Conservation (phyloP, 192 early-diverging fungal species). For the Coemansia aciculifera region DNA sequence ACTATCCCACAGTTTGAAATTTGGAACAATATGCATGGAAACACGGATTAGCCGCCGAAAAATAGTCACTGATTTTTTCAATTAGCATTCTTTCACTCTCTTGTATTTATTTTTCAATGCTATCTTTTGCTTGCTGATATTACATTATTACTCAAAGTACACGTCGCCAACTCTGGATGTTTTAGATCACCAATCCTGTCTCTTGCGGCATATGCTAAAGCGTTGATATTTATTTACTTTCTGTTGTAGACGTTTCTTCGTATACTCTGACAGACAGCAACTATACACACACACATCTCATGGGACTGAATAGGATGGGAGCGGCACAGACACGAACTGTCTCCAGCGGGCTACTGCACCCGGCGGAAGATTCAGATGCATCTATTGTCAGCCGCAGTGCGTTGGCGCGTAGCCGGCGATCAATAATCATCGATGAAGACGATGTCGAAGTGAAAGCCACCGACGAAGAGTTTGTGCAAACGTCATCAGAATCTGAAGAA, state of each 20-base stretch:
- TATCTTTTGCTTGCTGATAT: neutral
- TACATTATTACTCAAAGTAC: neutral
- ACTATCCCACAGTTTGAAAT: neutral
- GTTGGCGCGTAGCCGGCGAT: constrained; percentile 2
- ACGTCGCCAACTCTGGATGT: neutral
- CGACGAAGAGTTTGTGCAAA: neutral
- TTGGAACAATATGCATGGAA: neutral
- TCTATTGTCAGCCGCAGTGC: neutral
- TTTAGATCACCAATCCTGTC: neutral
- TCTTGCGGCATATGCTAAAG: neutral
- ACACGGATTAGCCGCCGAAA: neutral
- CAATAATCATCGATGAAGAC: constrained; percentile 2
- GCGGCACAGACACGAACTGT: constrained; percentile 1
- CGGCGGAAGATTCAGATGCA: neutral
- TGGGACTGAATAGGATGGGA: constrained; percentile 7
- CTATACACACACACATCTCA: neutral
- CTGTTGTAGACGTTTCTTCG: neutral
- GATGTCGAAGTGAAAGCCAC: neutral
- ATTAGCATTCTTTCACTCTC: neutral
- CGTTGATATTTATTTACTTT: neutral
- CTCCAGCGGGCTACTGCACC: neutral
- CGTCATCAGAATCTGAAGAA: neutral
- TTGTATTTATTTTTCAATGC: neutral
- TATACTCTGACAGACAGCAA: neutral
- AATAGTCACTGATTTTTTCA: neutral